Evolutionary conservation across 2,329 filamentous ascomycete genomes (phyloP).

Genomic region (Fusarium oxysporum): DNA sequence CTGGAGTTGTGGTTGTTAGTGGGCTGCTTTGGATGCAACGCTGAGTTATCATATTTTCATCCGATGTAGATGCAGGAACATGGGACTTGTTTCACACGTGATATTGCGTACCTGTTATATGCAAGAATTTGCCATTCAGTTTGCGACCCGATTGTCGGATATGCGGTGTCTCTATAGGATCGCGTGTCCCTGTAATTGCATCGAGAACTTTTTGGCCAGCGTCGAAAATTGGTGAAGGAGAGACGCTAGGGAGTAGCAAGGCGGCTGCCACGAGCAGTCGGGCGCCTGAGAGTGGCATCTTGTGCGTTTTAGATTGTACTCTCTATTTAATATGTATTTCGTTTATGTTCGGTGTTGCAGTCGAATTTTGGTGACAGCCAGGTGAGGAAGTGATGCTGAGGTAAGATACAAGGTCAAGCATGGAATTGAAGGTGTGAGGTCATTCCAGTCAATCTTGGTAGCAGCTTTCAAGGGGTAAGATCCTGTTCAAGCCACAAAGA

Average conservation of each 20-base stretch:
- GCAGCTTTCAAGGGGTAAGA: constrained; percentile 15
- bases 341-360: background rate
- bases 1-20: constrained; percentile 59
- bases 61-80: constrained; percentile 21
- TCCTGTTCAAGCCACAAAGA: constrained; percentile 10
- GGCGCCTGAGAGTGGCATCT: constrained; percentile 44
- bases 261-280: constrained; percentile 47
- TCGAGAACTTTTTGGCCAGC: constrained; percentile 35
- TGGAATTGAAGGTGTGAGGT: constrained; percentile 30
- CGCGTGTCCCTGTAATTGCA: constrained; percentile 19
- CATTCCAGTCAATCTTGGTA: constrained; percentile 24
- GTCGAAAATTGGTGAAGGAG: constrained; percentile 41
- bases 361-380: constrained; percentile 9
- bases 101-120: constrained; percentile 79
- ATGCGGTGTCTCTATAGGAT: constrained; percentile 25
- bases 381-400: background rate
- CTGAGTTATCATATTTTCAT: constrained; percentile 9
- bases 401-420: constrained; percentile 6
- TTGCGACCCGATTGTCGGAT: constrained; percentile 52
- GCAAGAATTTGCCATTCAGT: constrained; percentile 82
- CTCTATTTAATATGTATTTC: background rate
- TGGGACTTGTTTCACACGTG: background rate
- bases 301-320: background rate
- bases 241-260: constrained; percentile 37
- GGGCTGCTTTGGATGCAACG: constrained; percentile 4